Evolutionary conservation across 2,329 filamentous ascomycete genomes (phyloP), one percentile per base, ranked within the genome.

Genomic region (Ambrosiella cleistominuta): DNA sequence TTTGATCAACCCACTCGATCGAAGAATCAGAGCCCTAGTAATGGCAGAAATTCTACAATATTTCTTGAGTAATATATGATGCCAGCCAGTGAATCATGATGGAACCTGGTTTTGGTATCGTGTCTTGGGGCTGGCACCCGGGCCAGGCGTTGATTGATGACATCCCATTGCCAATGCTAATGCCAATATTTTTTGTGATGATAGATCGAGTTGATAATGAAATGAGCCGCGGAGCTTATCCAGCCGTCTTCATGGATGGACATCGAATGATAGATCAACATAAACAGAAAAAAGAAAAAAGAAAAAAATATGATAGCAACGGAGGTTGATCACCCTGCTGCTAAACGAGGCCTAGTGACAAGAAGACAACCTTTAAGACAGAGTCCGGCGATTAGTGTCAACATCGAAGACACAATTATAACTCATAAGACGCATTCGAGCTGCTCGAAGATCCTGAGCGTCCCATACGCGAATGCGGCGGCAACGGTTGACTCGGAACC

Each of bases 361-460:
- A 44, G 27, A 27, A 44, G 27, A 27, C 27, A 27, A 27, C 27
- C 3, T 3, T 27, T 5, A 27, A 27, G 2, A 27, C 27, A 27
- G 27, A 27, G 27, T 27, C 27, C 27, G 4, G 27, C 27, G 27
- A 27, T 27, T 27, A 27, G 27, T 27, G 2, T 27, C 27, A 27
- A 27, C 27, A 27, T 27, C 3, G 27, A 27, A 27, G 27, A 27
- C 27, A 27, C 27, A 27, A 27, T 27, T 44, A 56, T 71, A 71
- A 80, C 61, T 81, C 78, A 64, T 79, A 75, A 19, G 79, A 82
- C 44, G 76, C 73, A 59, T 77, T 81, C 54, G 79, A 82, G 68
- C 77, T 80, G 72, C 78, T 80, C 71, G 57, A 57, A 13, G 60
- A 61, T 5, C 56, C 56, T 1, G 59, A 61, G 12, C 59, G 56